These are phyloP conservation scores for Helicostylum pulchrum DNA, from an alignment of 192 early-diverging fungal species.

Conservation along the genomic window DNA sequence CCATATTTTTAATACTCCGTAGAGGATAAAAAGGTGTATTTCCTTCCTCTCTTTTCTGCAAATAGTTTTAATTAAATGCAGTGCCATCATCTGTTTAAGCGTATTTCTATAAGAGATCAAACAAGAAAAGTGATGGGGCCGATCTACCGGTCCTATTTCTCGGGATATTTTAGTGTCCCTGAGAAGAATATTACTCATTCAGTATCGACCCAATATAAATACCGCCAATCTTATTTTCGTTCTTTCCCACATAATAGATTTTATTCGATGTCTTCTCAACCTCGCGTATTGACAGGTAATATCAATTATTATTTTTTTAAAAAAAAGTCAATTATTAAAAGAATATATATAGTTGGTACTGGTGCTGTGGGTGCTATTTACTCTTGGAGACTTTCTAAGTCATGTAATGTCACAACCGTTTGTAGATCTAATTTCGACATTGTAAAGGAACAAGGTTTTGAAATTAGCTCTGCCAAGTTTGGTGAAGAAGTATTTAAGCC, in stretches of 20 bases:
- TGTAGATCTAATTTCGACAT: constrained; percentile 67
- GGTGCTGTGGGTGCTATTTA: constrained; percentile 68
- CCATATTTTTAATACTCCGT: no score
- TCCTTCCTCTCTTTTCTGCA: no score
- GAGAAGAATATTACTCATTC: constrained; percentile 1
- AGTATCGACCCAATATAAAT: not conserved
- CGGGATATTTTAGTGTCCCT: not conserved
- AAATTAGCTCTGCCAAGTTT: constrained; percentile 52
- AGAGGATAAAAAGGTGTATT: no score
- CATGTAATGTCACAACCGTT: constrained; percentile 53
- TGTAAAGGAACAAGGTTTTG: constrained; percentile 51
- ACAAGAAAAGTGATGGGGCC: no score
- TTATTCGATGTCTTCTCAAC: constrained; percentile 1
- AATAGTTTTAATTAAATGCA: no score
- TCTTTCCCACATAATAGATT: not conserved
- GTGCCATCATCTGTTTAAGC: no score
- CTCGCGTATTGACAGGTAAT: constrained; percentile 2
- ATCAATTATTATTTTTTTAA: no score
- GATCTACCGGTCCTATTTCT: no score
- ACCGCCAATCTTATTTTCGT: not conserved
- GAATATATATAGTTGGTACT: constrained; percentile 48
- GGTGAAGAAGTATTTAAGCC: constrained; percentile 57
- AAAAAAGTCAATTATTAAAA: not conserved
- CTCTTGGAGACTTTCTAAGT: constrained; percentile 59
- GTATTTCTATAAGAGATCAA: no score